Evolutionary conservation across 805 yeast genomes (phyloP).

Genomic region (Saturnispora besseyi): DNA sequence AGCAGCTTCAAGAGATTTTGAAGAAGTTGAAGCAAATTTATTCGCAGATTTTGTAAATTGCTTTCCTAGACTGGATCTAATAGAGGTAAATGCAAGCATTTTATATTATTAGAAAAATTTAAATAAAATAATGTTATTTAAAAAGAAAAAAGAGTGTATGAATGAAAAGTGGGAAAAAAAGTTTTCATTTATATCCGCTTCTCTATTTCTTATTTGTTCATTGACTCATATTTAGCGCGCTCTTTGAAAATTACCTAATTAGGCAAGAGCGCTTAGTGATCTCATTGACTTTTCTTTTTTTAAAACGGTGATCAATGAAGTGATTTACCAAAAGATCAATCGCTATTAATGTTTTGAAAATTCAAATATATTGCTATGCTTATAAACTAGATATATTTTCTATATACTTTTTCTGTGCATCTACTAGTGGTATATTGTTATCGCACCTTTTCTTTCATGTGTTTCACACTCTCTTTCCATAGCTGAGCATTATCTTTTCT

Average conservation of each 20-base stretch:
- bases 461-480: too few relatives aligned
- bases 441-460: too few relatives aligned
- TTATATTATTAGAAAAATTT: background rate
- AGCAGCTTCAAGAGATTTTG: conserved; percentile 58
- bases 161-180: background rate
- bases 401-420: too few relatives aligned
- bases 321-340: too few relatives aligned
- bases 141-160: background rate
- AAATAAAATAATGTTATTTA: background rate
- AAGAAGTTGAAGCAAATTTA: conserved; percentile 21
- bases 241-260: conserved; percentile 7
- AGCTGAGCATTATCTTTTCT: background rate
- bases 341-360: too few relatives aligned
- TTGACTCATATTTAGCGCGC: conserved; percentile 8
- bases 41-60: background rate
- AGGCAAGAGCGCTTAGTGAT: conserved; percentile 8
- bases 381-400: too few relatives aligned
- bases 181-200: background rate
- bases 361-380: too few relatives aligned
- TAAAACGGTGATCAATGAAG: background rate
- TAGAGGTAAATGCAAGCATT: conserved; percentile 12
- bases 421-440: too few relatives aligned
- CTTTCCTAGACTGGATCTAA: conserved; percentile 5
- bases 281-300: background rate
- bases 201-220: background rate